Base-by-base conservation (phyloP, 768 basidiomycete genomes). In the Flagelloscypha sp. region DNA sequence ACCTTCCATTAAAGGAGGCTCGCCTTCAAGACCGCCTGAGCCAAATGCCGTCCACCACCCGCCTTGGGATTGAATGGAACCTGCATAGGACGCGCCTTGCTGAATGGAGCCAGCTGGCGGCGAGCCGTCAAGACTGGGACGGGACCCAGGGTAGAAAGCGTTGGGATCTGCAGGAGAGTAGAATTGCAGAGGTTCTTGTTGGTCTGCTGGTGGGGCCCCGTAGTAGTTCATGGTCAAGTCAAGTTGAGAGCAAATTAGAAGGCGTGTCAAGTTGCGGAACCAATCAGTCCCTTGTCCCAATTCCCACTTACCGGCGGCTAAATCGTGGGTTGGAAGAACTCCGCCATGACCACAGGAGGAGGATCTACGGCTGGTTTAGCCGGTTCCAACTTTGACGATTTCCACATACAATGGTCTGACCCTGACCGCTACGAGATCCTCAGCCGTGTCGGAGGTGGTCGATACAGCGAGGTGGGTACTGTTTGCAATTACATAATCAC, bases 41-140 rank as follows among this genome's bases (percentile, higher is more conserved):
- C 92, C 90, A 63, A 97, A 94, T 22, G 92, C 92, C 17, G 86
- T 86, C 85, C 89, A 92, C 92, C 92, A 97, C 12, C 76, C 73
- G 2, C 83, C 84, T 15, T 66, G 62, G 3, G 70, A 55, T 49
- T 86, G 80, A 27, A 92, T 88, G 52, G 70, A 79, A 20, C 88
- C 84, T 4, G 75, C 74, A 48, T 76, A 87, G 61, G 66, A 17
- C 64, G 61, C 7, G 65, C 47, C 29, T 79, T 72, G 23, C 68
- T 54, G 20, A 72, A 71, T 42, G 82, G 79, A 10, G 60, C 45
- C 12, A 70, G 63, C 34, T 49, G 48, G 12, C 28, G 76, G 63
- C 46, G 78, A 78, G 7, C 80, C 84, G 38, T 89, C 86, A 28
- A 89, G 55, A 53, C 81, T 84, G n/a, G 83, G 69, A 16, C 84